A percentile compares a stretch with the other conserved stretches of the same genome.
These are phyloP conservation scores for Acanthamoeba quina DNA, from an alignment of 208 protist genomes.

Conservation along the genomic window DNA sequence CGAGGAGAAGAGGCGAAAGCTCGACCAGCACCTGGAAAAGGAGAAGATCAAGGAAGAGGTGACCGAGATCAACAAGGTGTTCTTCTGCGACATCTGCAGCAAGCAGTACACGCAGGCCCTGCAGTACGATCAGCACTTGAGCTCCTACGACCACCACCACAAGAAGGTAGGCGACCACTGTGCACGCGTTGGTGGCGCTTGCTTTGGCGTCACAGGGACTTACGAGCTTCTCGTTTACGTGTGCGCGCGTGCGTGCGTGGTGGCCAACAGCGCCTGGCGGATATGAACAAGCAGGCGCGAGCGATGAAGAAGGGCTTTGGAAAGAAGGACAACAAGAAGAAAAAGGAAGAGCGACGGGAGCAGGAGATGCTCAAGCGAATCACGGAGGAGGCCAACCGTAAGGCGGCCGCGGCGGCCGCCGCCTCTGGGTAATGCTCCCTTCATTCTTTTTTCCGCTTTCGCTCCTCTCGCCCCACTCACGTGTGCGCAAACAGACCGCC, in stretches of 20 bases:
- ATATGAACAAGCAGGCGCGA: constrained; percentile 10
- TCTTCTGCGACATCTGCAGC: constrained; percentile 75
- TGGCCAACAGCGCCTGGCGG: not conserved
- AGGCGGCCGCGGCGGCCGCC: not conserved
- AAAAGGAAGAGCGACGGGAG: constrained; percentile 41
- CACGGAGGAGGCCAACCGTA: not conserved
- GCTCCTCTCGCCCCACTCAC: not conserved
- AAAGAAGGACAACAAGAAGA: not conserved
- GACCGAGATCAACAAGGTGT: constrained; percentile 42
- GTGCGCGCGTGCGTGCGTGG: not conserved
- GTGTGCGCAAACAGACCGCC: not conserved
- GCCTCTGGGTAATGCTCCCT: too few relatives aligned
- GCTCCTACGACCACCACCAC: constrained; percentile 78
- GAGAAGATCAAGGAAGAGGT: constrained; percentile 70
- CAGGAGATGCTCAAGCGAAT: constrained; percentile 17
- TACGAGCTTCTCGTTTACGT: too few relatives aligned
- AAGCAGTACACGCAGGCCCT: constrained; percentile 78
- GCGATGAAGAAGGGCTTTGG: not conserved
- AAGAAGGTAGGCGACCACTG: constrained; percentile 59
- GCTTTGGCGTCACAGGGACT: too few relatives aligned
- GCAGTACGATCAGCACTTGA: constrained; percentile 72
- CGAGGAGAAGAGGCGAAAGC: constrained; percentile 34
- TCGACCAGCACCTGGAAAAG: constrained; percentile 10
- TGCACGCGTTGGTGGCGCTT: too few relatives aligned
- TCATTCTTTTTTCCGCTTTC: too few relatives aligned